Evolutionary conservation across 164 flowering plant genomes (phyloP).

Genomic region (Chimonanthus salicifolius): DNA sequence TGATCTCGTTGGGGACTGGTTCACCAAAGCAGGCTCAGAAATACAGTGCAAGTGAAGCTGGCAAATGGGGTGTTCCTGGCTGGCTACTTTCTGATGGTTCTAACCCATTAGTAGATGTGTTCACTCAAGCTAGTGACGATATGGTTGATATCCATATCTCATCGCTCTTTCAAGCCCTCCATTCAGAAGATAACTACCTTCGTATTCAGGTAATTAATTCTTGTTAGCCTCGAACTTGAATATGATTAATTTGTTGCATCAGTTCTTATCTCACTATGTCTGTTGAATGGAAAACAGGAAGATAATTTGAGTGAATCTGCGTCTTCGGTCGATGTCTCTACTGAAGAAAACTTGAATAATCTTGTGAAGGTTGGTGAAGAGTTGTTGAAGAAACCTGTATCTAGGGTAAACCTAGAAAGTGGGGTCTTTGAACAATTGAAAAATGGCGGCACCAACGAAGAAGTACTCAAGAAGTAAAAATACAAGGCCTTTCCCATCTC

Average conservation of each 20-base stretch:
- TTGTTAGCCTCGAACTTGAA: no score
- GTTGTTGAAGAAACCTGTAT: slow-evolving; percentile 15
- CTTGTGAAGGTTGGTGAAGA: slow-evolving; percentile 18
- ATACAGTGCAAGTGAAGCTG: slow-evolving; percentile 18
- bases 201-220: slow-evolving; percentile 24
- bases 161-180: slow-evolving; percentile 23
- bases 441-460: slow-evolving; percentile 16
- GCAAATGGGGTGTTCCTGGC: slow-evolving; percentile 32
- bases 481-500: background rate
- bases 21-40: slow-evolving; percentile 13
- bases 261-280: no score
- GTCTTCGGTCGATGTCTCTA: slow-evolving; percentile 14
- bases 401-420: slow-evolving; percentile 18
- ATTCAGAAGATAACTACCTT: slow-evolving; percentile 23
- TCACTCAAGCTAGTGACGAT: slow-evolving; percentile 30
- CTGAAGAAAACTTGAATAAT: slow-evolving; percentile 13
- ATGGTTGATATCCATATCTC: slow-evolving; percentile 27
- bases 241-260: no score
- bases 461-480: slow-evolving; percentile 19
- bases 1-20: slow-evolving; percentile 38
- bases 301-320: slow-evolving; percentile 8
- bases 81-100: slow-evolving; percentile 23
- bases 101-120: slow-evolving; percentile 25
- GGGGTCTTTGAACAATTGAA: slow-evolving; percentile 13
- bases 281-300: slow-evolving; percentile 1